A percentile compares a stretch with the other conserved stretches of the same genome.
Conservation (phyloP, 2,329 filamentous ascomycete genomes). For the Pseudogymnoascus verrucosus region DNA sequence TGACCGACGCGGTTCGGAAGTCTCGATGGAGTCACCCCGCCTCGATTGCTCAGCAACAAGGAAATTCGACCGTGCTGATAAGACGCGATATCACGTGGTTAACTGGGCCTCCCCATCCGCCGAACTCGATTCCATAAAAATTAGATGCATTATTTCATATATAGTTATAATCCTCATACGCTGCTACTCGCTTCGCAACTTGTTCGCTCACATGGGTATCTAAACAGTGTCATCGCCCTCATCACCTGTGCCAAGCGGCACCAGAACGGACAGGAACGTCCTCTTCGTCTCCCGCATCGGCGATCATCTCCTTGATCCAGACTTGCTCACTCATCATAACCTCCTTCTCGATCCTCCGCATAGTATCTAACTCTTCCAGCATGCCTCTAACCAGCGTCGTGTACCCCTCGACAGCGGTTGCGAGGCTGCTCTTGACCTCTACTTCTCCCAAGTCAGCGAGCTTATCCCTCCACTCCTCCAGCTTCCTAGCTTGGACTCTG, state of each 20-base stretch:
- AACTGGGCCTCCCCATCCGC: not conserved
- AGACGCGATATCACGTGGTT: slow-evolving; percentile 2
- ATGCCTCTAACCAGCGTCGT: slow-evolving; percentile 46
- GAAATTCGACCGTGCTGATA: not conserved
- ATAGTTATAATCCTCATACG: not conserved
- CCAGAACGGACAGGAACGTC: slow-evolving; percentile 12
- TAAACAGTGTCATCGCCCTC: slow-evolving; percentile 2
- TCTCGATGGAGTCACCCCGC: not conserved
- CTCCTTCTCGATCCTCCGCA: slow-evolving; percentile 54
- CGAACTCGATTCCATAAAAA: not conserved
- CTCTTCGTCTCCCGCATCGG: slow-evolving; percentile 26
- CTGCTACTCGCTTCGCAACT: not conserved
- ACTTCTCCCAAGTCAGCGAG: slow-evolving; percentile 38
- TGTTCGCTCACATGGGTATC: slow-evolving; percentile 7
- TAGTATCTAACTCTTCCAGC: slow-evolving; percentile 53
- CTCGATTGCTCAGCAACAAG: not conserved
- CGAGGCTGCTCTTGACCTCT: slow-evolving; percentile 34
- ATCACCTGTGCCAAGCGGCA: not conserved
- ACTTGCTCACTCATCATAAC: slow-evolving; percentile 46
- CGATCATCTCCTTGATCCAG: slow-evolving; percentile 50
- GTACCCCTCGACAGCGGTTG: slow-evolving; percentile 40
- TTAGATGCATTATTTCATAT: slow-evolving; percentile 2
- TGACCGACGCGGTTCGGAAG: not conserved
- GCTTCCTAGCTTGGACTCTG: slow-evolving; percentile 40
- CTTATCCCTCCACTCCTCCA: slow-evolving; percentile 46